Percentiles rank a stretch among this genome's conserved stretches.
Evolutionary conservation across 176 grass and related monocot genomes (phyloP).

Genomic region (Saccharum spontaneum): DNA sequence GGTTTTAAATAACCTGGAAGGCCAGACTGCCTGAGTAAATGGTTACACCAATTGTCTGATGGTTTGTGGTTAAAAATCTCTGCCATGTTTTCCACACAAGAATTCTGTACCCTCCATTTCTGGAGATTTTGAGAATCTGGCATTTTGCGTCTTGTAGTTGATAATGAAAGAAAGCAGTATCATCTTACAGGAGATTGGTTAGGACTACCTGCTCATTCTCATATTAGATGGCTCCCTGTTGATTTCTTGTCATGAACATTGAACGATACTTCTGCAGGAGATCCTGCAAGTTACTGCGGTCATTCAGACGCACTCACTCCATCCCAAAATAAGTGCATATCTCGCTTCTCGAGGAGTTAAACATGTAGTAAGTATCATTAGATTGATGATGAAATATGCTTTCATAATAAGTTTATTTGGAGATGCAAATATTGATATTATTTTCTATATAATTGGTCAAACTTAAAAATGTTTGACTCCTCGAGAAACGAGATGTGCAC

Average conservation of each 20-base stretch:
- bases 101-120: neutral
- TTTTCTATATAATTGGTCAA: too few relatives aligned
- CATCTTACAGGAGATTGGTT: neutral
- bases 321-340: too few relatives aligned
- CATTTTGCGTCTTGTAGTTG: neutral
- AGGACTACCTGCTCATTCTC: neutral
- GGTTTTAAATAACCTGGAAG: neutral
- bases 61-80: neutral
- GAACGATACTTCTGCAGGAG: neutral
- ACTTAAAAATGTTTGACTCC: too few relatives aligned
- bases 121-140: constrained; percentile 7
- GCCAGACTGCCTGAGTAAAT: neutral
- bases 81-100: neutral
- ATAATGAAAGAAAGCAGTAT: neutral
- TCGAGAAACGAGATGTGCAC: too few relatives aligned
- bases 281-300: neutral
- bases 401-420: too few relatives aligned
- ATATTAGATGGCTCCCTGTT: neutral
- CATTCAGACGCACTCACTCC: neutral
- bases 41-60: neutral
- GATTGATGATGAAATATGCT: too few relatives aligned
- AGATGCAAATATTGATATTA: too few relatives aligned
- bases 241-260: neutral
- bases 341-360: too few relatives aligned
- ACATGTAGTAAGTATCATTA: too few relatives aligned